Percentiles rank a stretch among this genome's conserved stretches.
These are phyloP conservation scores for Solanum neorickii DNA, from an alignment of 257 asterid species.

Conservation along the genomic window DNA sequence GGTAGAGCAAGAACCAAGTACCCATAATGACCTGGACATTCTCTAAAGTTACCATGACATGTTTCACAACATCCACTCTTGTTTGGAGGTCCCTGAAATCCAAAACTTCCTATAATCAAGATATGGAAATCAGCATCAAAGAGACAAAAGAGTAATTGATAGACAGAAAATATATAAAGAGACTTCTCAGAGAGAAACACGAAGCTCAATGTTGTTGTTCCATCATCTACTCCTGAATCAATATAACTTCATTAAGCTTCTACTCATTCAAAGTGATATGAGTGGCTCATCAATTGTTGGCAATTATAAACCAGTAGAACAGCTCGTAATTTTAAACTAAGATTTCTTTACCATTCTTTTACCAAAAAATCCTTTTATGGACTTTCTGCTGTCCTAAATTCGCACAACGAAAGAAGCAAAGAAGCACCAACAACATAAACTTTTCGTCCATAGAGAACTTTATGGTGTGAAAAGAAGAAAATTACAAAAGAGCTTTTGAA, in stretches of 20 bases:
- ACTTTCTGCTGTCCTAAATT: neutral
- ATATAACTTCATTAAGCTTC: neutral
- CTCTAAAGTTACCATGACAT: constrained; percentile 48
- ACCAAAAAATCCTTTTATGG: neutral
- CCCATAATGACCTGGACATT: constrained; percentile 93
- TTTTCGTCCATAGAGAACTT: neutral
- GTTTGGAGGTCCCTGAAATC: constrained; percentile 78
- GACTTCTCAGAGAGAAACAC: neutral
- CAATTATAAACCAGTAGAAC: neutral
- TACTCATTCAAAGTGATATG: neutral
- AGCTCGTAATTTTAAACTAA: neutral
- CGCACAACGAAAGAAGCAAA: neutral
- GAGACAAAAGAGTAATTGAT: neutral
- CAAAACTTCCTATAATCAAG: neutral
- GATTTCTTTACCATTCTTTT: neutral
- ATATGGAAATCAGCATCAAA: neutral
- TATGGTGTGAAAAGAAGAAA: neutral
- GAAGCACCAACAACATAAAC: neutral
- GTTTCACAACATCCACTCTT: constrained; percentile 52
- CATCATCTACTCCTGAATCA: neutral
- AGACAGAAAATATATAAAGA: neutral
- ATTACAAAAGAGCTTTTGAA: neutral
- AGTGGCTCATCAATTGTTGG: neutral
- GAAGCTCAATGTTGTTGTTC: neutral
- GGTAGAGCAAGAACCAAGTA: constrained; percentile 70